Evolutionary conservation across 257 asterid genomes (phyloP).

Genomic region (Solanum chaucha): DNA sequence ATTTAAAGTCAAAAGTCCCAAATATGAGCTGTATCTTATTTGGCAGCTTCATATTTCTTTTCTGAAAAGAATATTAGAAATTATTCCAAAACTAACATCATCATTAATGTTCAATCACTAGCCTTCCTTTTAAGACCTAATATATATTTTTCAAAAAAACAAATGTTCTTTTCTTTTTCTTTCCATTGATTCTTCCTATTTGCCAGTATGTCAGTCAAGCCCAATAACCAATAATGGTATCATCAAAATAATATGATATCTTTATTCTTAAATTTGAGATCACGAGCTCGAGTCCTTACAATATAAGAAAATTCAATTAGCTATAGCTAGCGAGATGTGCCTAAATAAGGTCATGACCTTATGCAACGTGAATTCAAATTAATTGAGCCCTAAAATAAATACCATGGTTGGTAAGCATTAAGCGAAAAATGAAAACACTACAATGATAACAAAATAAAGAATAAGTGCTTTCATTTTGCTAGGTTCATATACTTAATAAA

Average conservation of each 20-base stretch:
- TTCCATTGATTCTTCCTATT: neutral
- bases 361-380: neutral
- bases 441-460: neutral
- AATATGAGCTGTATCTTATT: neutral
- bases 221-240: neutral
- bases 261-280: neutral
- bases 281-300: accelerated
- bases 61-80: neutral
- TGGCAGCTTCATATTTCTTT: neutral
- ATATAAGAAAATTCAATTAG: neutral
- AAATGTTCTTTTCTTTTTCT: neutral
- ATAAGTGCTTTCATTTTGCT: neutral
- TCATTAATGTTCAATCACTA: slow-evolving; percentile 3
- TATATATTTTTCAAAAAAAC: neutral
- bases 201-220: neutral
- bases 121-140: neutral
- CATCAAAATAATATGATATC: neutral
- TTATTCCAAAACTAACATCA: slow-evolving; percentile 8
- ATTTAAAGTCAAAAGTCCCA: neutral
- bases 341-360: neutral
- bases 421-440: neutral
- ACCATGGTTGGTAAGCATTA: accelerated
- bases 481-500: neutral
- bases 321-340: neutral
- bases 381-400: neutral